phyloP scores from a whole-genome alignment of 1,284 basidiomycete genomes.

The Pseudozyma thailandica region DNA sequence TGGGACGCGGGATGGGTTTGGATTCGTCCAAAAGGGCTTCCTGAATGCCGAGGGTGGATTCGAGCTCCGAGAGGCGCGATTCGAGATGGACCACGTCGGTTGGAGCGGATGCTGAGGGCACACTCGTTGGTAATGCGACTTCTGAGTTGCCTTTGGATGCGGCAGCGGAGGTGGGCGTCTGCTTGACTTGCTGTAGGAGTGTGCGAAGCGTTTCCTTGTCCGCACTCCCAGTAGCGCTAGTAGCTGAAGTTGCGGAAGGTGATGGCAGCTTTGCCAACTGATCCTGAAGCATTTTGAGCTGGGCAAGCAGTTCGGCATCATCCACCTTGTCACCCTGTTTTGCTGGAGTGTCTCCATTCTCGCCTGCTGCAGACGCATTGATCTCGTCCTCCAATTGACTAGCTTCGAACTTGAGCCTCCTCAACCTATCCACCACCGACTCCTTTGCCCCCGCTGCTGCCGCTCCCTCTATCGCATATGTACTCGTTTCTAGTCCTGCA shows the following conservation, averaged over 20 bases:
- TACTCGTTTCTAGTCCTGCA: slow-evolving; percentile 42
- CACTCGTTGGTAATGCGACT: background rate
- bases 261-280: slow-evolving; percentile 27
- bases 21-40: slow-evolving; percentile 48
- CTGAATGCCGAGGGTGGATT: slow-evolving; percentile 45
- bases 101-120: background rate
- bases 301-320: slow-evolving; percentile 20
- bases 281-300: slow-evolving; percentile 34
- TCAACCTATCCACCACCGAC: slow-evolving; percentile 32
- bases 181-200: slow-evolving; percentile 24
- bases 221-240: background rate
- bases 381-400: slow-evolving; percentile 45
- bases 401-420: slow-evolving; percentile 45
- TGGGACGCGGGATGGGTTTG: slow-evolving; percentile 75
- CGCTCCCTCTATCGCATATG: slow-evolving; percentile 19
- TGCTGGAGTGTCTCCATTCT: background rate
- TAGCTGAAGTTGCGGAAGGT: background rate
- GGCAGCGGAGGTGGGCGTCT: background rate
- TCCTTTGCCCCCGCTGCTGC: slow-evolving; percentile 4
- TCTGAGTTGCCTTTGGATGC: background rate
- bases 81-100: slow-evolving; percentile 32
- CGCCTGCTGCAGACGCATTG: background rate
- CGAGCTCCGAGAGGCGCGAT: slow-evolving; percentile 41
- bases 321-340: slow-evolving; percentile 10
- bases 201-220: slow-evolving; percentile 13